Evolutionary conservation across 768 basidiomycete genomes (phyloP).

Genomic region (Rhizopogon vulgaris): DNA sequence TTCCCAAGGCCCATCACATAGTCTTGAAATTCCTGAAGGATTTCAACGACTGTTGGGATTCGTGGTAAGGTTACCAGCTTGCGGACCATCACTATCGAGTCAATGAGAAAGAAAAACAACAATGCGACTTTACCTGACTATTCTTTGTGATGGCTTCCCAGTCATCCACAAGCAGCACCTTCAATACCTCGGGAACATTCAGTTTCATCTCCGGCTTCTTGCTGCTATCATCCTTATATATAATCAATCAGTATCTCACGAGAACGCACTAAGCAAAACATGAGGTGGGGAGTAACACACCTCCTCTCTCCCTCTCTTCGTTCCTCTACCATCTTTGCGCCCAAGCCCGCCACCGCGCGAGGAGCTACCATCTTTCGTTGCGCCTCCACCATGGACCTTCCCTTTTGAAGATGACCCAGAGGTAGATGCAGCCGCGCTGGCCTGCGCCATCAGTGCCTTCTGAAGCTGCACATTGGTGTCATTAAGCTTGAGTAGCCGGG

Average conservation of each 20-base stretch:
- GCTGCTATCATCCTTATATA: conserved; percentile 60
- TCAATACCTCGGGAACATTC: conserved; percentile 83
- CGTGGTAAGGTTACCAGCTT: conserved; percentile 85
- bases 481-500: conserved; percentile 77
- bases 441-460: conserved; percentile 51
- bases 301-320: conserved; percentile 72
- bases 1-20: conserved; percentile 46
- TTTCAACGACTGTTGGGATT: conserved; percentile 66
- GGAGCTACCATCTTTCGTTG: conserved; percentile 22
- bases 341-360: conserved; percentile 21
- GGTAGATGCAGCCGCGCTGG: conserved; percentile 35
- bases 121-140: conserved; percentile 54
- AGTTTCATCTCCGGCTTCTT: conserved; percentile 89
- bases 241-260: background rate
- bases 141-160: conserved; percentile 98
- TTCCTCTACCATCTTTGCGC: conserved; percentile 61
- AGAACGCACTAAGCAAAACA: background rate
- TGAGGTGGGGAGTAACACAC: conserved; percentile 28
- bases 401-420: conserved; percentile 24
- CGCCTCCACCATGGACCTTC: conserved; percentile 14
- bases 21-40: conserved; percentile 73
- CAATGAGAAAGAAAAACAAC: background rate
- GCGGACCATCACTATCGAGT: background rate
- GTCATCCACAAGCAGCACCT: conserved; percentile 87
- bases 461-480: conserved; percentile 77